Base-by-base conservation (phyloP, 169 alveolate species). In the Plasmodium yoelii region DNA sequence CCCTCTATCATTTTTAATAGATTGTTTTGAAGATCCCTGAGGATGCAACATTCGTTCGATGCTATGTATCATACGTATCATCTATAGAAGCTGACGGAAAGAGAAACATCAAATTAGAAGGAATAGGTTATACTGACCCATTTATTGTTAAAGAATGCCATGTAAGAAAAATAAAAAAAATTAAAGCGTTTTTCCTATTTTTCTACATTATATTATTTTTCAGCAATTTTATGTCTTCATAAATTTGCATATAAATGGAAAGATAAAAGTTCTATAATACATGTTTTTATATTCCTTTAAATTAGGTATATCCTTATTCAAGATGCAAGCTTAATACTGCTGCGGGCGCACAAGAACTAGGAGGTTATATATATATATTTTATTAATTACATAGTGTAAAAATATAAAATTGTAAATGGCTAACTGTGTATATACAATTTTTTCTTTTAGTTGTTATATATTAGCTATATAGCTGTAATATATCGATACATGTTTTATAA, bases 41-140 rank as follows among this genome's bases (percentile, higher is more conserved):
- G 18, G 64, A 28, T 22, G 6, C 77, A 46, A 51, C 34, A 39
- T 80, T 80, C 49, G 82, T 49, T 15, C 60, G 90, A 55, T 68
- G 74, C 13, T 80, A 80, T 60, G 84, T 80, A 19, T 80, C 90
- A 18, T 28, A 56, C 24, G 13, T 80, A 18, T 28, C 70, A 12
- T 80, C 68, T 26, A 34, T 49, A 82, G 82, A 82, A 65, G 49
- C 46, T 2, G 71, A 82, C 46, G 82, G 82, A 34, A 82, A 39
- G 24, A 49, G 90, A 82, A 82, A 64, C 55, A 82, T 82, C 46
- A 82, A 82, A 55, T 63, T 82, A 9, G 90, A 82, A 68, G 90
- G 90, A 47, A 67, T 82, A 67, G 90, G 90, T 28, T 82, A 82
- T 59, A 82, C 90, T 12, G 90, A 82, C 22, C 84, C 90, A 6